phyloP scores from a whole-genome alignment of 495 filamentous ascomycete species.

The Tetracladium setigerum region DNA sequence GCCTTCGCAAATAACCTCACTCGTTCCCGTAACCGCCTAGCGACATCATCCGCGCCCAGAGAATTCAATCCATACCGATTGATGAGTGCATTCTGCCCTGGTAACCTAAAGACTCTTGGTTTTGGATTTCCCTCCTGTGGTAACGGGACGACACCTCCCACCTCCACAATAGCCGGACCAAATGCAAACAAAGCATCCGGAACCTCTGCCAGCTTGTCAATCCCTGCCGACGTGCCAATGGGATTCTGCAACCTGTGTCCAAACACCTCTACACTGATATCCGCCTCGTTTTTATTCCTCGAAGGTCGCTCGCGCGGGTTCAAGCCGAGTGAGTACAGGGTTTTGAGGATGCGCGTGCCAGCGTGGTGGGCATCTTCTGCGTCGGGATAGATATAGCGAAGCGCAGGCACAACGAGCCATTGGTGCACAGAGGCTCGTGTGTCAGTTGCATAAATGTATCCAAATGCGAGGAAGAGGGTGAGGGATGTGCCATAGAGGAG shows the following conservation, averaged over 20 bases:
- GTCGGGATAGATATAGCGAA: conserved; percentile 67
- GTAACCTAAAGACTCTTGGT: conserved; percentile 81
- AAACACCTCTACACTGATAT: conserved; percentile 56
- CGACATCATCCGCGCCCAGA: conserved; percentile 79
- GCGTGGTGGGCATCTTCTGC: conserved; percentile 87
- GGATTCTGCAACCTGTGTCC: conserved; percentile 74
- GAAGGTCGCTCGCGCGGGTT: conserved; percentile 65
- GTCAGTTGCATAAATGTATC: conserved; percentile 80
- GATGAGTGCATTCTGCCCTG: conserved; percentile 74
- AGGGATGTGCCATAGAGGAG: conserved; percentile 50
- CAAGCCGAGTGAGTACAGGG: conserved; percentile 54
- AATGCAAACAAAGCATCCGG: conserved; percentile 74
- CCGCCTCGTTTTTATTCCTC: conserved; percentile 3
- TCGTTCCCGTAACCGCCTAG: conserved; percentile 67
- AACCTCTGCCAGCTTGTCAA: conserved; percentile 90
- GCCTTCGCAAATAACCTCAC: conserved; percentile 67
- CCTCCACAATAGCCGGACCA: conserved; percentile 77
- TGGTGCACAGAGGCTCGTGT: conserved; percentile 80
- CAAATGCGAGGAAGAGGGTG: conserved; percentile 36
- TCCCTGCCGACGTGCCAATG: conserved; percentile 82
- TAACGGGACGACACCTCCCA: conserved; percentile 80
- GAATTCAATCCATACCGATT: conserved; percentile 96
- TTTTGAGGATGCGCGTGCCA: conserved; percentile 61
- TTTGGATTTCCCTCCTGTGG: conserved; percentile 82
- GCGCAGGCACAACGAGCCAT: conserved; percentile 66